Percentiles rank a stretch among this genome's conserved stretches.
These are phyloP conservation scores for Brassica balearica DNA, from an alignment of 441 rosid species.

Conservation along the genomic window DNA sequence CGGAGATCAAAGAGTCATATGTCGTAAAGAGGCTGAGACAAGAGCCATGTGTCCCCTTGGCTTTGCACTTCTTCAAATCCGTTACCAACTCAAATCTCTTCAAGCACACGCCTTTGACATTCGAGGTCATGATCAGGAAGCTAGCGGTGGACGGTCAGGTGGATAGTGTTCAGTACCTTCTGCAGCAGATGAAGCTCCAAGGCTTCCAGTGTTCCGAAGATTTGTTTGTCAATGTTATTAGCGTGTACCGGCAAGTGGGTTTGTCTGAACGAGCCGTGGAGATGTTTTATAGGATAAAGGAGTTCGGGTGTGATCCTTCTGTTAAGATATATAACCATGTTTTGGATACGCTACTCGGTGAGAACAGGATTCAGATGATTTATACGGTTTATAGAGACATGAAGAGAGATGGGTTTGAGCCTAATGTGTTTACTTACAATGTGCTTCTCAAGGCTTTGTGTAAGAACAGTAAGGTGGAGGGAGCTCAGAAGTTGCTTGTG, in stretches of 20 bases:
- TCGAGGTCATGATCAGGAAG: slow-evolving; percentile 66
- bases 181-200: slow-evolving; percentile 93
- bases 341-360: slow-evolving; percentile 79
- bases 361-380: slow-evolving; percentile 76
- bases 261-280: slow-evolving; percentile 80
- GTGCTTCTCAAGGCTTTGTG: slow-evolving; percentile 87
- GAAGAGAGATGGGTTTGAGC: slow-evolving; percentile 87
- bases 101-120: slow-evolving; percentile 73
- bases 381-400: slow-evolving; percentile 68
- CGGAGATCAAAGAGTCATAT: slow-evolving; percentile 51
- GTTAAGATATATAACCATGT: slow-evolving; percentile 87
- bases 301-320: slow-evolving; percentile 81
- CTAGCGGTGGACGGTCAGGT: slow-evolving; percentile 58
- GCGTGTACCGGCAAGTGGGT: slow-evolving; percentile 57
- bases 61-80: slow-evolving; percentile 71
- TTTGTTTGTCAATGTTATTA: slow-evolving; percentile 65
- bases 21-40: slow-evolving; percentile 57
- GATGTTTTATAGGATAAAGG: slow-evolving; percentile 76
- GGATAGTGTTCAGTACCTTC: slow-evolving; percentile 74
- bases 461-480: slow-evolving; percentile 77
- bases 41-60: slow-evolving; percentile 54
- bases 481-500: slow-evolving; percentile 70
- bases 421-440: slow-evolving; percentile 82
- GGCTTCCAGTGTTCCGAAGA: slow-evolving; percentile 71
- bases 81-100: slow-evolving; percentile 70